Evolutionary conservation across 192 early-diverging fungal genomes (phyloP).

Genomic region (Pilaira anomala): DNA sequence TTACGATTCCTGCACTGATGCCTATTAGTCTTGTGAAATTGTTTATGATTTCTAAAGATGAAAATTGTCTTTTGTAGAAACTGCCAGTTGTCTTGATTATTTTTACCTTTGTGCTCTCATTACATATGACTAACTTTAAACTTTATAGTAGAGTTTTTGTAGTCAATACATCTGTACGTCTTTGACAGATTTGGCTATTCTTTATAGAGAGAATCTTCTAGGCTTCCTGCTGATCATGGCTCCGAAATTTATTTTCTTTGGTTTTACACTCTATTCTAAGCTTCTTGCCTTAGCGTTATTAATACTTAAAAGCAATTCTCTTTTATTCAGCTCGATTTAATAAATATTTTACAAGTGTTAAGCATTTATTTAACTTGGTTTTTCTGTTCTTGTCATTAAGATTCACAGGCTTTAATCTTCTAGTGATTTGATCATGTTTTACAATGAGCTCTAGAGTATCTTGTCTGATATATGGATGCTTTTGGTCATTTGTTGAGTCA

Average conservation of each 20-base stretch:
- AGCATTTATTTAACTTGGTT: conserved; percentile 5
- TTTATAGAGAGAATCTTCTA: conserved; percentile 8
- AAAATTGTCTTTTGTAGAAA: conserved; percentile 11
- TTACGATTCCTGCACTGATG: conserved; percentile 5
- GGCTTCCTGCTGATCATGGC: conserved; percentile 7
- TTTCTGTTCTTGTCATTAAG: conserved; percentile 9
- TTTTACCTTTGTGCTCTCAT: conserved; percentile 2
- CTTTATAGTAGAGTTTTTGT: conserved; percentile 8
- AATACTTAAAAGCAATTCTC: conserved; percentile 7
- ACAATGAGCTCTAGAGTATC: conserved; percentile 1
- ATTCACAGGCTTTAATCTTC: conserved; percentile 13
- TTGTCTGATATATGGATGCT: conserved; percentile 9
- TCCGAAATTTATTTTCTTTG: conserved; percentile 8
- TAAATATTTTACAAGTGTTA: conserved; percentile 10
- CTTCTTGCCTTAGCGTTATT: conserved; percentile 5
- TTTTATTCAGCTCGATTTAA: conserved; percentile 9
- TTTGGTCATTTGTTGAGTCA: conserved; percentile 10
- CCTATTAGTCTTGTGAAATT: conserved; percentile 12
- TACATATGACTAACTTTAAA: conserved; percentile 10
- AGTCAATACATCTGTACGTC: conserved; percentile 3
- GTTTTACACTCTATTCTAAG: conserved; percentile 9
- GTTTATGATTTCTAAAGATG: conserved; percentile 12
- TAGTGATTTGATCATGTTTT: conserved; percentile 10
- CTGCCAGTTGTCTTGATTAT: conserved; percentile 11
- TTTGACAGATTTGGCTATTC: conserved; percentile 8